Evolutionary conservation across 1,284 basidiomycete genomes (phyloP).

Genomic region (Pholiota adiposa): DNA sequence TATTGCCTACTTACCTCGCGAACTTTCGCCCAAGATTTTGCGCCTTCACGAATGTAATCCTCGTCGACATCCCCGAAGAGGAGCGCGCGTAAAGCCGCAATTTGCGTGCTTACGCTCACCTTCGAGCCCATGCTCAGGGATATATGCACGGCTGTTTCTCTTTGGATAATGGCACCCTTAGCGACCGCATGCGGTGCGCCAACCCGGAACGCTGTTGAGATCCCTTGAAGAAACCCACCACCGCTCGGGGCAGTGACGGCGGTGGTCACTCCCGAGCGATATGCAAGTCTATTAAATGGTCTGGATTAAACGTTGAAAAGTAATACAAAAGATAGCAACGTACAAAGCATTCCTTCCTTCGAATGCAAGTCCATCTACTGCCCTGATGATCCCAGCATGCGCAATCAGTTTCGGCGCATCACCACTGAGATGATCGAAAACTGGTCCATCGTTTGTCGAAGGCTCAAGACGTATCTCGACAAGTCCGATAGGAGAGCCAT

Average conservation of each 20-base stretch:
- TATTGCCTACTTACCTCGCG: constrained; percentile 39
- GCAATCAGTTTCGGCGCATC: constrained; percentile 32
- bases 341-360: constrained; percentile 69
- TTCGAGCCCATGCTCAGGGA: constrained; percentile 44
- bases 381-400: constrained; percentile 53
- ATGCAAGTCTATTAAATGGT: constrained; percentile 60
- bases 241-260: constrained; percentile 64
- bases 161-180: constrained; percentile 64
- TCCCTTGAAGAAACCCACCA: constrained; percentile 61
- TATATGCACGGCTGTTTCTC: constrained; percentile 73
- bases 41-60: constrained; percentile 30
- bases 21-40: constrained; percentile 46
- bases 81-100: constrained; percentile 58
- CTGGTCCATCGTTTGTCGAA: constrained; percentile 68
- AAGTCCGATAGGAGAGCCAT: constrained; percentile 62
- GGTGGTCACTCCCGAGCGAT: constrained; percentile 59
- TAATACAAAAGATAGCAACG: constrained; percentile 26
- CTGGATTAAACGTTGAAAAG: neutral
- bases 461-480: constrained; percentile 65
- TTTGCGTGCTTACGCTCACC: constrained; percentile 65
- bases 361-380: constrained; percentile 72
- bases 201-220: constrained; percentile 64
- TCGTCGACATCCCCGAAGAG: constrained; percentile 36
- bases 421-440: constrained; percentile 53
- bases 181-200: constrained; percentile 63